Base-by-base conservation (phyloP, 2,329 filamentous ascomycete species). In the Aspergillus quadrilineatus region DNA sequence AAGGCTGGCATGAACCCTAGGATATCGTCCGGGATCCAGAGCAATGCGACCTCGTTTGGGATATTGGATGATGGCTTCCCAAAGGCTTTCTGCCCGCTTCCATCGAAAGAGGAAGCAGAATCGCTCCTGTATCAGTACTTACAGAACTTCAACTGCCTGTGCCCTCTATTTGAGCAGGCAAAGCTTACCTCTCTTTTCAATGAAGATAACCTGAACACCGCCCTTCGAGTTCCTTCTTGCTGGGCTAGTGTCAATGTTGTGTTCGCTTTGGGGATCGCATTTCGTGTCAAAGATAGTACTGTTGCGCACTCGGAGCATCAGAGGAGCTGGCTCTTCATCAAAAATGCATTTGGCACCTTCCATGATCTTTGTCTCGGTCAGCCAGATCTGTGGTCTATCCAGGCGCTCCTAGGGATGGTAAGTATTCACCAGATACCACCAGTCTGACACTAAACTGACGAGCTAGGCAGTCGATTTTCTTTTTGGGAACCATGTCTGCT, bases 241-340 rank as follows among this genome's bases (percentile, higher is more conserved):
- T 63, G 60, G 61, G 54, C 61, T 14, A 52, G 51, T 36, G 55
- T 57, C 15, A 62, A 63, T 26, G 56, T 57, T 37, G 45, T 63
- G 6, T 45, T 63, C 3, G 61, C 60, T 26, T 50, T 60, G 17
- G 60, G 55, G 8, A 49, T 56, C 29, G 55, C 58, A 42, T 55
- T 59, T 12, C 60, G 56, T 15, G 37, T 50, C 15, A 48, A 45
- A 5, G 29, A 44, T 15, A 17, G 48, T 6, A 48, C 2, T 6
- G 17, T 37, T 17, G 45, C 34, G 6, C 50, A 56, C 39, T 36
- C 46, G 7, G 58, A 59, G 32, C 52, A 59, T 42, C 49, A 62
- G 39, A 56, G 53, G 36, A 58, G 60, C 36, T 59, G 58, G 53
- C 47, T 62, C 6, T 62, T 59, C 15, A 59, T 63, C 9, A 61